These are phyloP conservation scores for Penicillium sp. DNA, from an alignment of 2,329 filamentous ascomycete genomes.

Conservation along the genomic window DNA sequence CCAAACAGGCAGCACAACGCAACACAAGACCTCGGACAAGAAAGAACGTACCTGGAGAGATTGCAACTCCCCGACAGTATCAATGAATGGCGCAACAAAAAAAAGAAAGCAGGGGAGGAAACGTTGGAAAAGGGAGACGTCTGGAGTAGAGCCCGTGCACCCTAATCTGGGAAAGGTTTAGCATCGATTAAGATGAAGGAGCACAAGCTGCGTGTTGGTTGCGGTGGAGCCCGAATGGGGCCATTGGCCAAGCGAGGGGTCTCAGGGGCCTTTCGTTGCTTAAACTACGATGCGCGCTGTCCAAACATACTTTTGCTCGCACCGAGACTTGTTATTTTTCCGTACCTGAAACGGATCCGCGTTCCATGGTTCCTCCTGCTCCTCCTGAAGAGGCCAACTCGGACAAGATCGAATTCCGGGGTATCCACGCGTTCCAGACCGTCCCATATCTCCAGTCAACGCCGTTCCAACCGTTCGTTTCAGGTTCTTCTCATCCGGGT, in stretches of 20 bases:
- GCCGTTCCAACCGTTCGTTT: background rate
- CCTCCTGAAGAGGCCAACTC: background rate
- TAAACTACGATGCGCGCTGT: no score
- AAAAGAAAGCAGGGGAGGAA: constrained; percentile 10
- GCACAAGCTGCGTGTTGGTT: constrained; percentile 8
- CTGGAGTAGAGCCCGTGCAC: constrained; percentile 23
- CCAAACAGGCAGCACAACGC: background rate
- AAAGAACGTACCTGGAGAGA: constrained; percentile 13
- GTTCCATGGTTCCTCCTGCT: constrained; percentile 3
- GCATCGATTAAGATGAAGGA: constrained; percentile 27
- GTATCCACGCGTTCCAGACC: background rate
- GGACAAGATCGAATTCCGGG: background rate
- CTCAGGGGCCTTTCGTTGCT: constrained; percentile 3
- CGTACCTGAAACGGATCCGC: background rate
- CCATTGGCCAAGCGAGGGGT: constrained; percentile 9
- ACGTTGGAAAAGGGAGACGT: constrained; percentile 6
- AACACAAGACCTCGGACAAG: background rate
- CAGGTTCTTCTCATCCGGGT: background rate
- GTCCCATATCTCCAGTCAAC: no score
- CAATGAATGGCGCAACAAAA: background rate
- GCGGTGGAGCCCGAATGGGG: background rate
- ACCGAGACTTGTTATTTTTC: no score
- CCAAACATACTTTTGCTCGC: no score
- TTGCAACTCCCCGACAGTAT: constrained; percentile 3
- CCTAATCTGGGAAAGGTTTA: constrained; percentile 16